Evolutionary conservation across 1,284 basidiomycete species (phyloP).

Genomic region (Naganishia sp.): DNA sequence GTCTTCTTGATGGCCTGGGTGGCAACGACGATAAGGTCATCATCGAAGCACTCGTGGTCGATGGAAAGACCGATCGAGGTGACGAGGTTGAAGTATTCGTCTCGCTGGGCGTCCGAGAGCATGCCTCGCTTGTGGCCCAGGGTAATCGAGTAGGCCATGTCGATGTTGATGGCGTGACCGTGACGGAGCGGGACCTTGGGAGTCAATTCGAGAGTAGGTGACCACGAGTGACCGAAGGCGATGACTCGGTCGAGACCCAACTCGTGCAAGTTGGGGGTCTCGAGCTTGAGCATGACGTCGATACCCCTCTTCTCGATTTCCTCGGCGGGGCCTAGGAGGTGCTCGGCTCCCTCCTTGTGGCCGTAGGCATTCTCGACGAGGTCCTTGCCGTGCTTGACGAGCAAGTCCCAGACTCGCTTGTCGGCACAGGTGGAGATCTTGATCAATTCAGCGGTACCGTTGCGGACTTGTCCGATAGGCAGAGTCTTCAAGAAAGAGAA

Average conservation of each 20-base stretch:
- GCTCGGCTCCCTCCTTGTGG: slow-evolving; percentile 47
- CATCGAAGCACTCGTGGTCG: slow-evolving; percentile 54
- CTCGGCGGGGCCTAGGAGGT: slow-evolving; percentile 48
- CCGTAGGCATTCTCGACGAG: slow-evolving; percentile 56
- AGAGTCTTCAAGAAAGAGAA: slow-evolving; percentile 56
- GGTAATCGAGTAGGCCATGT: slow-evolving; percentile 57
- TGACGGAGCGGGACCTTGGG: slow-evolving; percentile 49
- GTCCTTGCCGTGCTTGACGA: slow-evolving; percentile 56
- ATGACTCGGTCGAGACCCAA: slow-evolving; percentile 57
- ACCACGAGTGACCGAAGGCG: slow-evolving; percentile 57
- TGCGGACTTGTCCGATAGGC: slow-evolving; percentile 55
- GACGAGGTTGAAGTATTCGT: slow-evolving; percentile 55
- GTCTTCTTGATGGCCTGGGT: slow-evolving; percentile 55
- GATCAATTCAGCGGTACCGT: slow-evolving; percentile 57
- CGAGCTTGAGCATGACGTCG: slow-evolving; percentile 56
- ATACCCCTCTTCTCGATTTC: slow-evolving; percentile 56
- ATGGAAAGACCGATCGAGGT: slow-evolving; percentile 54
- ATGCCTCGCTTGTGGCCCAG: slow-evolving; percentile 54
- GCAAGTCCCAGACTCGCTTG: slow-evolving; percentile 53
- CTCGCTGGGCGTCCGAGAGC: slow-evolving; percentile 53
- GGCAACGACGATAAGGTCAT: slow-evolving; percentile 50
- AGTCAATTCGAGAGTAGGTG: slow-evolving; percentile 54
- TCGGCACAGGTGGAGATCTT: slow-evolving; percentile 57
- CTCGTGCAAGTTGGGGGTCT: slow-evolving; percentile 57
- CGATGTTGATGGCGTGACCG: slow-evolving; percentile 44